Base-by-base conservation (phyloP, 2,329 filamentous ascomycete species). In the Venturia carpophila region DNA sequence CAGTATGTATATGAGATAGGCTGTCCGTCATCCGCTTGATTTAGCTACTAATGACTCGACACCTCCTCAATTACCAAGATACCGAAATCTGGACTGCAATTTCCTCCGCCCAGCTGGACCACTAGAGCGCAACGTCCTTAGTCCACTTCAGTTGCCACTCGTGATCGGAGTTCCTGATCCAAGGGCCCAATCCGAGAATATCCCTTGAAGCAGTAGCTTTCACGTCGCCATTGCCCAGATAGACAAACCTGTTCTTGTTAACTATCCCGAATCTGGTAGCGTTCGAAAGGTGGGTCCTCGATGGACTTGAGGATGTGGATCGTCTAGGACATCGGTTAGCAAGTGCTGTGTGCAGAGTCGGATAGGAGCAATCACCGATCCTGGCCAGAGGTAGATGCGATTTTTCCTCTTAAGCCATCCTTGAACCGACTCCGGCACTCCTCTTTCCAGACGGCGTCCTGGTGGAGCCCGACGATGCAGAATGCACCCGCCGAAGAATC, bases 371-470 rank as follows among this genome's bases (percentile, higher is more conserved):
- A 65, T 74, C 60, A 66, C 74, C 67, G n/a, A 73, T 71, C 77
- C 78, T 0, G 78, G 78, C 78, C 77, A 80, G 3, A 80, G 69
- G 0, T 75, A 78, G 1, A 75, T 77, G 13, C 75, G 68, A 10
- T 70, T 71, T 0, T 76, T 76, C 24, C 75, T 71, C 0, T 73
- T 67, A n/a, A n/a, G 1, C 70, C 27, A 37, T 67, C 66, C 6
- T 69, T 68, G 64, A 68, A 69, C 68, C 68, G 68, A 17, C 49
- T 63, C 15, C 62, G 65, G 47, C 68, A 68, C 13, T 60, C 39
- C 62, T 78, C 78, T n/a, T 76, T 69, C 75, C 78, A 82, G 0
- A 81, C 79, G 0, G 79, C 78, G 34, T 69, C 72, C 66, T 75
- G 71, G 75, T 82, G 79, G 70, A n/a, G n/a, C n/a, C n/a, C n/a